Base-by-base conservation (phyloP, 2,329 filamentous ascomycete species). In the Microdochium nivale region DNA sequence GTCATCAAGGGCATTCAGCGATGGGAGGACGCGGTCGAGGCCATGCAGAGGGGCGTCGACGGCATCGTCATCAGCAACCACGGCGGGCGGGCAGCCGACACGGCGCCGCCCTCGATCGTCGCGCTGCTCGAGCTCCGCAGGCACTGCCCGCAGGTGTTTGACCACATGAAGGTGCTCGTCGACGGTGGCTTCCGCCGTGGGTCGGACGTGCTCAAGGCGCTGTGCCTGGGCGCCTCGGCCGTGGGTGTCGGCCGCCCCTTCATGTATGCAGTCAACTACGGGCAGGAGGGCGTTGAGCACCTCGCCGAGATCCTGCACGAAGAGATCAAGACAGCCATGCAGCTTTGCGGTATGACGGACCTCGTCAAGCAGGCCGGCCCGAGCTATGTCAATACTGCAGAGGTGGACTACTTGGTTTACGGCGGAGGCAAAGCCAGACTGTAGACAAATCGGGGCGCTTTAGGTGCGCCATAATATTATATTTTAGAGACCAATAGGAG, bases 321-420 rank as follows among this genome's bases (percentile, higher is more conserved):
- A 3, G 46, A 47, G 46, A 25, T 47, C n/a, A 21, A 47, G 25
- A 47, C 46, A 3, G 21, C 13, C 24, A 47, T 47, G 46, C 46
- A 43, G 35, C 73, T 85, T 62, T 77, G 83, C 52, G 84, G 84
- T 2, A 72, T 86, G 27, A 84, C 79, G 1, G 74, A 78, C 54
- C 65, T 87, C 10, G 73, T 77, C 50, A 73, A 84, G 60, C 72
- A 82, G 5, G 77, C 83, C 56, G 33, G 13, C 7, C 80, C 82
- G 1, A 80, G 82, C 0, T 68, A 84, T 61, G 65, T 86, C 23
- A 84, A 85, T 52, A 77, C 75, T 0, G 61, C 69, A 19, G 71
- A 68, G 1, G 67, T 77, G 7, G 74, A 78, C 54, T 72, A 76
- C 52, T 56, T 75, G 47, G 65, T 77, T 5, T 37, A 37, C 16